Evolutionary conservation across 2,329 filamentous ascomycete genomes (phyloP).

Genomic region (Diaporthe australafricana): DNA sequence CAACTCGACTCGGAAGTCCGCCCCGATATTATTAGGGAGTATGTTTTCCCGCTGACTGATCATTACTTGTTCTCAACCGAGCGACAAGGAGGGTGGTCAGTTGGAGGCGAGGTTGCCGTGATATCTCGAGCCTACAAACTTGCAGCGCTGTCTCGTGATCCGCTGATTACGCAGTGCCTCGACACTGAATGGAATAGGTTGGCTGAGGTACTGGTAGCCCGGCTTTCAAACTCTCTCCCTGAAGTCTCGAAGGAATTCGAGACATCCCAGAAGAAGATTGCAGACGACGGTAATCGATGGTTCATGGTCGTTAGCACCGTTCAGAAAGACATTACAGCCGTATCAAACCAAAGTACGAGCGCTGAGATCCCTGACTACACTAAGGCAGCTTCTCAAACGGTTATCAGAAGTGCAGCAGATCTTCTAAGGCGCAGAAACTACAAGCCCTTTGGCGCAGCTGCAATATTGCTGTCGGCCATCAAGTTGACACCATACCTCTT

Average conservation of each 20-base stretch:
- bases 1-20: slow-evolving; percentile 58
- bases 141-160: slow-evolving; percentile 53
- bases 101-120: slow-evolving; percentile 49
- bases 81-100: slow-evolving; percentile 51
- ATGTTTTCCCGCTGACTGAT: slow-evolving; percentile 65
- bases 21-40: slow-evolving; percentile 57
- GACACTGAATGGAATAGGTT: slow-evolving; percentile 71
- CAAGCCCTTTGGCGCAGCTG: slow-evolving; percentile 68
- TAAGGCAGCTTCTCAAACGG: slow-evolving; percentile 45
- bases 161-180: slow-evolving; percentile 61
- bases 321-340: slow-evolving; percentile 43
- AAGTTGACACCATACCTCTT: slow-evolving; percentile 58
- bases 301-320: slow-evolving; percentile 67
- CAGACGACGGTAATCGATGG: slow-evolving; percentile 75
- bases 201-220: slow-evolving; percentile 70
- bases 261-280: slow-evolving; percentile 77
- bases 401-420: slow-evolving; percentile 51
- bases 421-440: slow-evolving; percentile 63
- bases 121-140: slow-evolving; percentile 61
- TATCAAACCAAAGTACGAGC: slow-evolving; percentile 32
- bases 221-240: slow-evolving; percentile 80
- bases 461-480: slow-evolving; percentile 55
- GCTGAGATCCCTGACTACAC: slow-evolving; percentile 45
- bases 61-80: slow-evolving; percentile 62
- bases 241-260: slow-evolving; percentile 84